Evolutionary conservation across 2,329 filamentous ascomycete species (phyloP), one percentile per base, ranked within the genome.

Genomic region (Cordyceps farinosa): DNA sequence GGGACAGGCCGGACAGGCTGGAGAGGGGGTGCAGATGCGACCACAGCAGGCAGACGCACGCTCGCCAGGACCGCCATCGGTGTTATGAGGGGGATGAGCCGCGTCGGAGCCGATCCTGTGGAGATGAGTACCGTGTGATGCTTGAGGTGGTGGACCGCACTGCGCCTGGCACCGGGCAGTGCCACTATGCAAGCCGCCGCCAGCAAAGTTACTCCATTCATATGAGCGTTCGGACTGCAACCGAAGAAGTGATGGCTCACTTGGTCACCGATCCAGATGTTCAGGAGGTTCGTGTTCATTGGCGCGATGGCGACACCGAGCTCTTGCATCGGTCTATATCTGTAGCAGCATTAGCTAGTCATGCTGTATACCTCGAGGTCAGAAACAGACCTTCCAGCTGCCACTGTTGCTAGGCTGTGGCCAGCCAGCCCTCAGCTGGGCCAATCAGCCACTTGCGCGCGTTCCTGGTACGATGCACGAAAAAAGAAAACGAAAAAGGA

Each of bases 241-340:
- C 59, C 51, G 59, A 62, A 40, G 51, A 62, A 1, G 38, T 62
- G 13, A 38, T 62, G 15, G 51, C 29, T 5, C 6, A 11, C 7
- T 29, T 62, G 22, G 42, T 47, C 13, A 32, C 40, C n/a, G 52
- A 55, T 5, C 3, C 29, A 2, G 7, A 38, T 22, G 7, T 9
- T 15, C 48, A 56, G 29, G 52, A 48, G 27, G 42, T 62, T 29
- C 30, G 30, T 15, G 59, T 62, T 2, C 40, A 55, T 13, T 62
- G 59, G 59, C 40, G 30, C 1, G 10, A 34, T 17, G 45, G 57
- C 44, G 45, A 50, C 5, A 30, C n/a, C 2, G 57, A 51, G 30
- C 42, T 9, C 11, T 32, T 60, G 57, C 34, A 22, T 22, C 27
- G 30, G 13, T 47, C 48, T 7, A 30, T 48, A 9, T 13, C 59